Evolutionary conservation across 2,329 filamentous ascomycete genomes (phyloP).

Genomic region (Rutstroemia sp.): DNA sequence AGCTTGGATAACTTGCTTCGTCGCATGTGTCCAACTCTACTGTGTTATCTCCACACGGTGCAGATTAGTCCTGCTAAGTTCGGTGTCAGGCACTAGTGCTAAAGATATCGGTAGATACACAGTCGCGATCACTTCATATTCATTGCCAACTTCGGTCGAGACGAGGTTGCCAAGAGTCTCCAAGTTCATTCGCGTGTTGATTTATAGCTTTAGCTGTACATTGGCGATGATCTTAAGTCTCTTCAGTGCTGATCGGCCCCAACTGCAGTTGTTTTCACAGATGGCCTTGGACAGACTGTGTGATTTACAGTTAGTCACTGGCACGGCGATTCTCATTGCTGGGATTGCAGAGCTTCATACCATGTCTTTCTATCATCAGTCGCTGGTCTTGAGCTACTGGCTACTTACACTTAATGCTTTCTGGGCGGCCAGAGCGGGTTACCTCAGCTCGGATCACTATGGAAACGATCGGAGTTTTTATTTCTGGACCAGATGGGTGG

Average conservation of each 20-base stretch:
- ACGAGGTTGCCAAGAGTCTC: background rate
- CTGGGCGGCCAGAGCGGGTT: slow-evolving; percentile 10
- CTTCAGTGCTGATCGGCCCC: background rate
- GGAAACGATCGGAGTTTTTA: slow-evolving; percentile 5
- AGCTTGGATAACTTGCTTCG: slow-evolving; percentile 11
- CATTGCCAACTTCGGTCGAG: background rate
- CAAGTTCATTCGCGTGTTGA: background rate
- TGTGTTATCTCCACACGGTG: slow-evolving; percentile 4
- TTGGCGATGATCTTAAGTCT: slow-evolving; percentile 1
- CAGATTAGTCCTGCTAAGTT: background rate
- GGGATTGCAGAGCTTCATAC: slow-evolving; percentile 6
- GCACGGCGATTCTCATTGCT: slow-evolving; percentile 12
- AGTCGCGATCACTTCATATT: background rate
- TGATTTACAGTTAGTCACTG: slow-evolving; percentile 12
- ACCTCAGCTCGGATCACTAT: slow-evolving; percentile 5
- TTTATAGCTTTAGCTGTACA: background rate
- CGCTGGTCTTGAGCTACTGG: slow-evolving; percentile 12
- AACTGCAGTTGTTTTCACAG: slow-evolving; percentile 3
- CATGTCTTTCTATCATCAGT: slow-evolving; percentile 14
- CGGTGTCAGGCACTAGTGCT: background rate
- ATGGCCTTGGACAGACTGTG: slow-evolving; percentile 10
- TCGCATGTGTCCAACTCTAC: slow-evolving; percentile 11
- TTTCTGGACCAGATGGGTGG: slow-evolving; percentile 6
- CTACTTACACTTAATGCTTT: slow-evolving; percentile 13
- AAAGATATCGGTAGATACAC: slow-evolving; percentile 7